A percentile compares a stretch with the other conserved stretches of the same genome.
phyloP scores from a whole-genome alignment of 495 filamentous ascomycete genomes.

The Neurospora tetraspora region DNA sequence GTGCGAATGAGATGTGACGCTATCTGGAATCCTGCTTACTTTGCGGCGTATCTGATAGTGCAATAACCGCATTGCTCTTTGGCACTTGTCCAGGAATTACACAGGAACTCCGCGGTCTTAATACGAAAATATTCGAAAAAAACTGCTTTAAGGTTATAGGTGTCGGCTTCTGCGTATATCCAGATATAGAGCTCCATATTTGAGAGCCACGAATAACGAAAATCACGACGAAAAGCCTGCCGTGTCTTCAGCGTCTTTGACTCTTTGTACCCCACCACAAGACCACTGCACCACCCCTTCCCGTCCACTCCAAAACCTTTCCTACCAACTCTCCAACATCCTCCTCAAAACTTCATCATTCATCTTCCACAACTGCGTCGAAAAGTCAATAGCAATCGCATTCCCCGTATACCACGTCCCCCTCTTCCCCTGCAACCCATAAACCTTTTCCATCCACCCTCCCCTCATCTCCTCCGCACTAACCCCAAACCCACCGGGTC shows the following conservation, averaged over 20 bases:
- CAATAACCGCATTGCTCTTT: neutral
- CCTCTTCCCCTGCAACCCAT: conserved; percentile 30
- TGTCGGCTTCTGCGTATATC: no score
- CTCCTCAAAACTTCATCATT: conserved; percentile 5
- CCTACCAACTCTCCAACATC: neutral
- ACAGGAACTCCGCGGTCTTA: neutral
- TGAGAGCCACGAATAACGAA: no score
- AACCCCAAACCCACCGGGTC: conserved; percentile 24
- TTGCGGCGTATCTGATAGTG: neutral
- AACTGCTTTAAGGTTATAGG: no score
- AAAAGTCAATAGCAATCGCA: conserved; percentile 7
- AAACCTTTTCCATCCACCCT: conserved; percentile 29
- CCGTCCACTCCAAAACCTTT: neutral
- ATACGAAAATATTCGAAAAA: neutral
- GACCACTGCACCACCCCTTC: no score
- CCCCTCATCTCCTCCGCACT: conserved; percentile 19
- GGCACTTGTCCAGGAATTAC: neutral
- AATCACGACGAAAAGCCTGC: no score
- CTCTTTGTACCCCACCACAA: no score
- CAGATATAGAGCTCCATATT: no score
- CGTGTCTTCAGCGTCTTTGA: neutral
- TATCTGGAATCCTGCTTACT: neutral
- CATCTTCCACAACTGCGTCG: conserved; percentile 8
- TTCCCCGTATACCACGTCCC: conserved; percentile 33
- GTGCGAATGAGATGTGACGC: neutral